Percentiles rank a stretch among this genome's conserved stretches.
Conservation (phyloP, 805 yeast species). For the Wickerhamomyces chaumierensis region DNA sequence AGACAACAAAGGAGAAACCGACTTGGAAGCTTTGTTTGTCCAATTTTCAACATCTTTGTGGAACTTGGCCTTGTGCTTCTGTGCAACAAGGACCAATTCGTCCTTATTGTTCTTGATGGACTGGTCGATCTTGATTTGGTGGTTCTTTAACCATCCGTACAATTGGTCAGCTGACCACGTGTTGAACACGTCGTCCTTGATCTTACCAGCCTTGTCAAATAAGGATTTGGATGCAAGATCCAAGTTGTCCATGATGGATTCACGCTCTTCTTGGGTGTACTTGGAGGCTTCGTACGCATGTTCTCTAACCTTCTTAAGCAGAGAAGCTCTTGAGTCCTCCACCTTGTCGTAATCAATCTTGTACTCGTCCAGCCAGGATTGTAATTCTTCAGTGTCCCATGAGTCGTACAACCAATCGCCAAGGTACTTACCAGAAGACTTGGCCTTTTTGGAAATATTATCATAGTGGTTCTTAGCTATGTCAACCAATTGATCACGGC, state of each 20-base stretch:
- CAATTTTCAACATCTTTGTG: constrained; percentile 29
- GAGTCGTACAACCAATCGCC: constrained; percentile 40
- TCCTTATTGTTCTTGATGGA: constrained; percentile 23
- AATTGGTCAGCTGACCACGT: constrained; percentile 45
- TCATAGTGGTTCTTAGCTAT: constrained; percentile 30
- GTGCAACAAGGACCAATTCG: constrained; percentile 24
- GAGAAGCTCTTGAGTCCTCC: constrained; percentile 32
- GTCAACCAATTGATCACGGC: constrained; percentile 30
- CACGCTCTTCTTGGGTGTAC: constrained; percentile 27
- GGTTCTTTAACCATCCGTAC: constrained; percentile 39
- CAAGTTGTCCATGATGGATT: constrained; percentile 27
- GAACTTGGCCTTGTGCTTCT: constrained; percentile 23
- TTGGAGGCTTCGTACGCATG: constrained; percentile 32
- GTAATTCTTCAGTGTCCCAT: constrained; percentile 42
- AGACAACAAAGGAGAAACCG: constrained; percentile 23
- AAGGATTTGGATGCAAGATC: constrained; percentile 24
- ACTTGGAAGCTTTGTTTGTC: constrained; percentile 18
- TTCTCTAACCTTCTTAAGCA: constrained; percentile 33
- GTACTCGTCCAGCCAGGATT: constrained; percentile 35
- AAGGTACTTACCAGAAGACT: constrained; percentile 33
- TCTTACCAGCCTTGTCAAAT: constrained; percentile 26
- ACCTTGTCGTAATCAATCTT: constrained; percentile 26
- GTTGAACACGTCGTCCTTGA: constrained; percentile 34
- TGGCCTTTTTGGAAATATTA: constrained; percentile 23
- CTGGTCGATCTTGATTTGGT: constrained; percentile 28